Conservation (phyloP, 148 eudicot genomes). For the Linanthus parryae region DNA sequence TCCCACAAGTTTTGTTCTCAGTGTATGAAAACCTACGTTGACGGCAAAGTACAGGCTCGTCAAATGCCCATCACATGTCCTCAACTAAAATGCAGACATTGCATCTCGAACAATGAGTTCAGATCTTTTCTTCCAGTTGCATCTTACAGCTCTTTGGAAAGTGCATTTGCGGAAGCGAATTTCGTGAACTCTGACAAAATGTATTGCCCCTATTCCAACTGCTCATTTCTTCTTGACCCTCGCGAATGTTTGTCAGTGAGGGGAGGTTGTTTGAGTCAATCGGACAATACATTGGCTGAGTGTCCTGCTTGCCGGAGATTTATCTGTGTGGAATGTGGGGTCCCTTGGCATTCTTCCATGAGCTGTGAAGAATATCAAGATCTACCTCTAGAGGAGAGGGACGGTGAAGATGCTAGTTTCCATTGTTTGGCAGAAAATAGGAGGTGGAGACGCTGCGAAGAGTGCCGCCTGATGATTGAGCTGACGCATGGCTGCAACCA, state of each 20-base stretch:
- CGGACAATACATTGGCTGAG: constrained; percentile 48
- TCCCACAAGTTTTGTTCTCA: constrained; percentile 76
- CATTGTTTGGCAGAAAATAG: constrained; percentile 51
- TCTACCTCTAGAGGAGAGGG: constrained; percentile 53
- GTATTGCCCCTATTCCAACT: constrained; percentile 59
- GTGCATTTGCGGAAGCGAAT: constrained; percentile 41
- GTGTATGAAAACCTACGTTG: constrained; percentile 67
- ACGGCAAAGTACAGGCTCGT: constrained; percentile 43
- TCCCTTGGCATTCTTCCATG: constrained; percentile 69
- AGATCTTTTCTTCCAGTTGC: constrained; percentile 58
- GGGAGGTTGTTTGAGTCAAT: constrained; percentile 45
- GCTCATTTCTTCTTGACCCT: constrained; percentile 63
- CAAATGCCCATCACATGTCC: constrained; percentile 75
- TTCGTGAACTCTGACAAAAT: constrained; percentile 38
- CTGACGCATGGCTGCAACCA: constrained; percentile 64
- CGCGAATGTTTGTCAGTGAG: constrained; percentile 38
- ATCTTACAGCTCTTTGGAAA: constrained; percentile 49
- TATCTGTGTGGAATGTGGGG: constrained; percentile 59
- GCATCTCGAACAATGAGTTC: constrained; percentile 45
- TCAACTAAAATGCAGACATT: constrained; percentile 47
- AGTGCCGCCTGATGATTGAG: constrained; percentile 61
- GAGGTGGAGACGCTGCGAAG: constrained; percentile 68
- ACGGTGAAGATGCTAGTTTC: constrained; percentile 38
- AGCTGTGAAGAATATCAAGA: constrained; percentile 69
- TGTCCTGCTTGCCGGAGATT: constrained; percentile 62